These are phyloP conservation scores for Lolium multiflorum DNA, from an alignment of 176 grass and related monocot species.

Conservation along the genomic window DNA sequence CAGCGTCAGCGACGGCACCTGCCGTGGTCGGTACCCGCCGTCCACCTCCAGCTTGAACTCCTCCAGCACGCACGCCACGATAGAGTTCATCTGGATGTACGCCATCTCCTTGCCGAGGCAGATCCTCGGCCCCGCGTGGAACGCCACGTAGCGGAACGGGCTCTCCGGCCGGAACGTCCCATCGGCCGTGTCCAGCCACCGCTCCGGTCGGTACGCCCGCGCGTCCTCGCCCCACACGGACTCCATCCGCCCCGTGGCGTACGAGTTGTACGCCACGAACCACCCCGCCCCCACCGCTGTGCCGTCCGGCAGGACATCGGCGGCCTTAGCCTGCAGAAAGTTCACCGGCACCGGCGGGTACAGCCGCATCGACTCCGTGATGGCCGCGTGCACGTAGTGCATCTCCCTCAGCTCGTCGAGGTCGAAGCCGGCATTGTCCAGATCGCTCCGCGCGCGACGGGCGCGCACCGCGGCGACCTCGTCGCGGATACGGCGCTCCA, in stretches of 20 bases:
- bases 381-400: slow-evolving; percentile 80
- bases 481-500: slow-evolving; percentile 57
- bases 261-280: slow-evolving; percentile 63
- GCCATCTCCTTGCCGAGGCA: slow-evolving; percentile 88
- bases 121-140: slow-evolving; percentile 74
- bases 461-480: slow-evolving; percentile 57
- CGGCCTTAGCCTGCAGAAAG: slow-evolving; percentile 16
- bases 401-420: slow-evolving; percentile 76
- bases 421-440: slow-evolving; percentile 33
- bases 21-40: slow-evolving; percentile 37
- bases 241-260: slow-evolving; percentile 69
- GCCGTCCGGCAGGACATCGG: slow-evolving; percentile 78
- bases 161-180: slow-evolving; percentile 64
- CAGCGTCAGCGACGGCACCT: slow-evolving; percentile 53
- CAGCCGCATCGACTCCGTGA: slow-evolving; percentile 77
- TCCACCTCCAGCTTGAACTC: slow-evolving; percentile 43
- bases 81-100: slow-evolving; percentile 81
- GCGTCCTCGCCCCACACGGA: slow-evolving; percentile 57
- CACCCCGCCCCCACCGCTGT: slow-evolving; percentile 53
- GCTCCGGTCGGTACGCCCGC: slow-evolving; percentile 59
- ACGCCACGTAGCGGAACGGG: slow-evolving; percentile 58
- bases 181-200: slow-evolving; percentile 59
- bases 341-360: slow-evolving; percentile 74
- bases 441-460: neutral
- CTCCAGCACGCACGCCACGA: slow-evolving; percentile 59